Evolutionary conservation across 2,329 filamentous ascomycete species (phyloP).

Genomic region (Monilinia aucupariae): DNA sequence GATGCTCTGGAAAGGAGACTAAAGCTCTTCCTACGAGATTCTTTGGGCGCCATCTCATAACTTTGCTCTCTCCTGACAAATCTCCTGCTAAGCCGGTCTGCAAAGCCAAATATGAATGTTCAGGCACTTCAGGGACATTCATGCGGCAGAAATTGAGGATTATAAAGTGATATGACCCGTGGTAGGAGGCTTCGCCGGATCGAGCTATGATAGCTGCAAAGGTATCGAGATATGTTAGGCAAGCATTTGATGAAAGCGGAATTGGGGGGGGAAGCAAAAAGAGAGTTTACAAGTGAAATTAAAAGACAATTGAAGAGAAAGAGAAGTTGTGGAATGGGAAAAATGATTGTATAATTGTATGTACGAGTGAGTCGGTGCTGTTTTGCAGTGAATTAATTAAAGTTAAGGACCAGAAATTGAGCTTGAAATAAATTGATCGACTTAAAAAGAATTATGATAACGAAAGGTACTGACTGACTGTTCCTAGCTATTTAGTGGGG

Average conservation of each 20-base stretch:
- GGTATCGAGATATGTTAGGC: slow-evolving; percentile 1
- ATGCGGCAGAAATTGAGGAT: slow-evolving; percentile 14
- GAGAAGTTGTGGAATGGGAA: slow-evolving; percentile 4
- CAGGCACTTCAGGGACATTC: slow-evolving; percentile 2
- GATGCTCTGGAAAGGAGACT: slow-evolving; percentile 30
- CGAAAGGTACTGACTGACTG: not conserved
- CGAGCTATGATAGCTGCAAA: slow-evolving; percentile 14
- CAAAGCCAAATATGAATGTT: slow-evolving; percentile 14
- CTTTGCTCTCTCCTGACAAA: slow-evolving; percentile 12
- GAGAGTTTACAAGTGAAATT: not conserved
- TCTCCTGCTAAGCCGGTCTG: slow-evolving; percentile 13
- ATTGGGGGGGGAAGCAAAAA: not conserved
- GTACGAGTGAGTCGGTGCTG: not conserved
- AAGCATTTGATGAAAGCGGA: slow-evolving; percentile 13
- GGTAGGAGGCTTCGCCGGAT: slow-evolving; percentile 13
- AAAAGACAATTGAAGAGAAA: slow-evolving; percentile 6
- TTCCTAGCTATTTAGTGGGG: not conserved
- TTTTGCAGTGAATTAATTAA: slow-evolving; percentile 18
- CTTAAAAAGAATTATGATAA: slow-evolving; percentile 13
- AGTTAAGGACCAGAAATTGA: slow-evolving; percentile 11
- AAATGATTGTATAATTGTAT: not conserved
- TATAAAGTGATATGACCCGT: slow-evolving; percentile 7
- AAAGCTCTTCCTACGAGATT: slow-evolving; percentile 31
- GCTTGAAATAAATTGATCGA: slow-evolving; percentile 4
- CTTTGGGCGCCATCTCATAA: slow-evolving; percentile 30